Conservation (phyloP, 306 rosid genomes). For the Vigna mungo region DNA sequence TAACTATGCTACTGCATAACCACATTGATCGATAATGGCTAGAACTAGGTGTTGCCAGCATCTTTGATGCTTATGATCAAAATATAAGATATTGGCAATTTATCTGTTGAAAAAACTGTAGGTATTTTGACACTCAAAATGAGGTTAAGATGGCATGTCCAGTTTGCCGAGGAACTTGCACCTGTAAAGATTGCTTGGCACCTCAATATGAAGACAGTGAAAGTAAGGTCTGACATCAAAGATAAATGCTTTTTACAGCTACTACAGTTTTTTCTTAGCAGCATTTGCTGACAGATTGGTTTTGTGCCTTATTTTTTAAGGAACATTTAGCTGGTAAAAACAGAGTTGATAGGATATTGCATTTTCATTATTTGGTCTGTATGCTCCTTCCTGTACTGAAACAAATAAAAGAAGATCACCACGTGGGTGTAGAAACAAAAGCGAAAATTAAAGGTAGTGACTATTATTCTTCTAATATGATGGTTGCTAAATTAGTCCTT, state of each 20-base stretch:
- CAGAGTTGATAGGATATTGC: conserved; percentile 74
- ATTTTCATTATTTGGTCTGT: conserved; percentile 83
- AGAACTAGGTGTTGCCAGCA: conserved; percentile 1
- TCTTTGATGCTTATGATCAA: conserved; percentile 29
- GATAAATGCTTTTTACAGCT: conserved; percentile 42
- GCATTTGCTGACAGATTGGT: conserved; percentile 51
- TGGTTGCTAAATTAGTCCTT: conserved; percentile 38
- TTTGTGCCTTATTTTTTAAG: conserved; percentile 57
- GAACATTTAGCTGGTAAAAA: conserved; percentile 63
- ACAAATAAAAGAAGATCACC: conserved; percentile 74
- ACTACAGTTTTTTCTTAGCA: conserved; percentile 28
- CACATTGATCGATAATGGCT: conserved; percentile 20
- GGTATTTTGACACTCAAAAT: conserved; percentile 84
- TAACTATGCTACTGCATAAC: too few relatives aligned
- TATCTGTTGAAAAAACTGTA: conserved; percentile 45
- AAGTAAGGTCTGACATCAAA: conserved; percentile 95
- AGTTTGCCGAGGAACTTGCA: conserved; percentile 88
- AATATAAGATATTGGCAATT: conserved; percentile 40
- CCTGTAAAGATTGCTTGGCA: conserved; percentile 84
- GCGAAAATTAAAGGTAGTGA: conserved; percentile 68
- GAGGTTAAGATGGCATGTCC: conserved; percentile 93
- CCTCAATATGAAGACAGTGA: conserved; percentile 71
- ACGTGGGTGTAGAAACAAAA: conserved; percentile 72
- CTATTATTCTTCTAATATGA: conserved; percentile 31
- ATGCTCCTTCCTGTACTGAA: conserved; percentile 90